phyloP scores from a whole-genome alignment of 345 rosid genomes.

The Corchorus capsularis region DNA sequence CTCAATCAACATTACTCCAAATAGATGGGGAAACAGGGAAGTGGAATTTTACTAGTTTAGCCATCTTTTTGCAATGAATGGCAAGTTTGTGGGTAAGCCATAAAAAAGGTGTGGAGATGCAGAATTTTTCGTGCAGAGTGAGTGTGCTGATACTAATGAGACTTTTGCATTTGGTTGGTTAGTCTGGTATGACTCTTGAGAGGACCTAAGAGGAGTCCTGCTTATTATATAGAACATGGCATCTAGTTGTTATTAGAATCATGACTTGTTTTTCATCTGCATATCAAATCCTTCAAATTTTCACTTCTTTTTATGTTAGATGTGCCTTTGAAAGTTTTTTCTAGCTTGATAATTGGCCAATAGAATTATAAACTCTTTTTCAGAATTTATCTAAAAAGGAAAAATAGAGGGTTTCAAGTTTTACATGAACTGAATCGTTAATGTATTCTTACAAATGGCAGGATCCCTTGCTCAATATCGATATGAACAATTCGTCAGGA shows the following conservation, averaged over 20 bases:
- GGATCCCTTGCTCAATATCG: constrained; percentile 74
- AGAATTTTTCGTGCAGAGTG: neutral
- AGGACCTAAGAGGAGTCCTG: neutral
- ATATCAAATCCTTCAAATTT: neutral
- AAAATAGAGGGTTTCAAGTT: neutral
- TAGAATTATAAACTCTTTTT: neutral
- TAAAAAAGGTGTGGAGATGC: constrained; percentile 3
- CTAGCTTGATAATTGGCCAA: neutral
- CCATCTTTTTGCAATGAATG: constrained; percentile 3
- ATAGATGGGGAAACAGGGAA: neutral
- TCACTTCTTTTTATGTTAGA: constrained; percentile 8
- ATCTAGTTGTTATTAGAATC: constrained; percentile 7
- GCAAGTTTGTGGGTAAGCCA: neutral
- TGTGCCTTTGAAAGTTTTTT: neutral
- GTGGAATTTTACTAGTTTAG: constrained; percentile 2
- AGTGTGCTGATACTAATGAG: neutral
- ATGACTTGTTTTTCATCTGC: neutral
- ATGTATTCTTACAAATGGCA: constrained; percentile 30
- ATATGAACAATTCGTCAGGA: constrained; percentile 61
- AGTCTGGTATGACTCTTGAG: neutral
- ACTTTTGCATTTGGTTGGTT: neutral
- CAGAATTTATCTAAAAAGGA: neutral
- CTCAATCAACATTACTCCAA: neutral
- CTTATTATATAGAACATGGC: neutral
- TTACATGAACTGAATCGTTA: neutral